A percentile compares a stretch with the other conserved stretches of the same genome.
phyloP scores from a whole-genome alignment of 495 filamentous ascomycete genomes.

The Wilcoxina mikolae region DNA sequence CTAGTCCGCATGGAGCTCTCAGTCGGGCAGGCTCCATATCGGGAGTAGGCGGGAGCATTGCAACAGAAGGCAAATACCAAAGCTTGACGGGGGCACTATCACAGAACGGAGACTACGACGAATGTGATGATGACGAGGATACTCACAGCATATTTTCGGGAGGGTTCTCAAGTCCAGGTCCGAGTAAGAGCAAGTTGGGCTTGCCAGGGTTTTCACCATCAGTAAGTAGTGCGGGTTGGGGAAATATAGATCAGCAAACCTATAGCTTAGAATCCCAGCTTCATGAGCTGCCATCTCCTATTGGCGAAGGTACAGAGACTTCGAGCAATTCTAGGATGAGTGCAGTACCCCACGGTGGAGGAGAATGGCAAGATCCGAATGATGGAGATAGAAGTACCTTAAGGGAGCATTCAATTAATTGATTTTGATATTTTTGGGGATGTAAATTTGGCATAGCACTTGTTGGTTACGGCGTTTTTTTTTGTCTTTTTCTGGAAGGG shows the following conservation, averaged over 20 bases:
- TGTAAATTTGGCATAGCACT: too few species aligned
- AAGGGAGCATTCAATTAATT: too few species aligned
- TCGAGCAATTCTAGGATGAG: too few species aligned
- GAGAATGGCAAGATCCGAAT: too few species aligned
- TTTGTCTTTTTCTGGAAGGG: too few species aligned
- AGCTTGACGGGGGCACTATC: constrained; percentile 20
- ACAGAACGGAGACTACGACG: constrained; percentile 21
- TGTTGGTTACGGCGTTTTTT: too few species aligned
- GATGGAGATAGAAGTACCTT: too few species aligned
- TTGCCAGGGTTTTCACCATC: background rate
- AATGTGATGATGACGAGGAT: constrained; percentile 27
- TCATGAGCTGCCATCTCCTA: too few species aligned
- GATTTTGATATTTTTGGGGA: too few species aligned
- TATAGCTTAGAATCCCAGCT: too few species aligned
- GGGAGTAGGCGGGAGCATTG: constrained; percentile 6
- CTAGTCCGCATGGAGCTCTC: constrained; percentile 24
- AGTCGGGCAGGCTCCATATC: constrained; percentile 18
- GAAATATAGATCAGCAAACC: background rate
- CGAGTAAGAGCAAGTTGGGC: background rate
- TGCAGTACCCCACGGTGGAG: too few species aligned
- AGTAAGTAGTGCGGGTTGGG: background rate
- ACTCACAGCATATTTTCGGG: constrained; percentile 27
- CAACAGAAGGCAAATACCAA: constrained; percentile 23
- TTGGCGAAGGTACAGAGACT: too few species aligned
- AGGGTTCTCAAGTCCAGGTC: constrained; percentile 13